Percentiles rank a stretch among this genome's conserved stretches.
These are phyloP conservation scores for Oryza longistaminata DNA, from an alignment of 176 grass and related monocot genomes.

Conservation along the genomic window DNA sequence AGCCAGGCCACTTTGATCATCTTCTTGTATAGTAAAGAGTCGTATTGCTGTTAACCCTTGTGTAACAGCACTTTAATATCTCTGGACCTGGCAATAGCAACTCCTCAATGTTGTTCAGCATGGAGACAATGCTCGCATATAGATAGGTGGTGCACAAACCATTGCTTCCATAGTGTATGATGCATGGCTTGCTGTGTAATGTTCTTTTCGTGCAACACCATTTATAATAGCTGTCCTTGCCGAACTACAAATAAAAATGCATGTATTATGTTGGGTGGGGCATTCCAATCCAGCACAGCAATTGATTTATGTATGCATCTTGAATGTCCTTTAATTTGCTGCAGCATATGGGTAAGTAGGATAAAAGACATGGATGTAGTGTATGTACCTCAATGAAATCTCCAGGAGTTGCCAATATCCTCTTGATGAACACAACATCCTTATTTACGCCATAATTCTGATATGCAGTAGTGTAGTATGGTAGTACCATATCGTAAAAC, in stretches of 20 bases:
- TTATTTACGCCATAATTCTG: constrained; percentile 52
- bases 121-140: constrained; percentile 54
- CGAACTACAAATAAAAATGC: constrained; percentile 31
- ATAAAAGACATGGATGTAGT: not conserved
- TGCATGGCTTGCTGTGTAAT: constrained; percentile 27
- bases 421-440: constrained; percentile 58
- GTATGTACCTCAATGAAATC: constrained; percentile 65
- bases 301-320: not conserved
- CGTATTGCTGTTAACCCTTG: constrained; percentile 35
- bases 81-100: constrained; percentile 65
- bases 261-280: not conserved
- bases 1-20: constrained; percentile 57
- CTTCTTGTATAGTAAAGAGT: constrained; percentile 33
- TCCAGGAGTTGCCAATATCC: constrained; percentile 50
- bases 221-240: constrained; percentile 48
- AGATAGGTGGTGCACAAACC: constrained; percentile 42
- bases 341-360: not conserved
- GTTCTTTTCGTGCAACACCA: constrained; percentile 47
- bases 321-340: not conserved
- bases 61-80: constrained; percentile 48
- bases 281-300: not conserved
- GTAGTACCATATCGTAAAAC: not conserved
- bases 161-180: constrained; percentile 53
- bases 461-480: not conserved
- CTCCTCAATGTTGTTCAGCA: constrained; percentile 69